Percentiles rank a stretch among this genome's conserved stretches.
Evolutionary conservation across 805 yeast genomes (phyloP).

Genomic region (Ogataea wickerhamii): DNA sequence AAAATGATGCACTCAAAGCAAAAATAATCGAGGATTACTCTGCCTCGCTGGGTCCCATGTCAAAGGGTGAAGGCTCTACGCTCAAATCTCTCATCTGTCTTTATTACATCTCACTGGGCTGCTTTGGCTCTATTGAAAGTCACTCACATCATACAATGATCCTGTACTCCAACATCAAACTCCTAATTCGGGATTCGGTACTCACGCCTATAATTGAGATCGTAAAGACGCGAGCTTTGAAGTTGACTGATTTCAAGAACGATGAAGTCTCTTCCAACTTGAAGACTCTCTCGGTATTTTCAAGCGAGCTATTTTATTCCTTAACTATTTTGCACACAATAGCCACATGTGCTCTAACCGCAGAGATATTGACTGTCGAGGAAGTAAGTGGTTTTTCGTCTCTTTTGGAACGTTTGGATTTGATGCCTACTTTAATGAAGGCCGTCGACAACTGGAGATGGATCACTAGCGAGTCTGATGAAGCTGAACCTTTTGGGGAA

Average conservation of each 20-base stretch:
- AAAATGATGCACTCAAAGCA: not conserved
- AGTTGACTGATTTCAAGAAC: conserved; percentile 21
- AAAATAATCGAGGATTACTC: not conserved
- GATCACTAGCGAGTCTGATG: conserved; percentile 30
- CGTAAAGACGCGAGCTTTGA: conserved; percentile 9
- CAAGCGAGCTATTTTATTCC: conserved; percentile 28
- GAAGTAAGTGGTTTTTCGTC: conserved; percentile 5
- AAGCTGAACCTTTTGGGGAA: conserved; percentile 13
- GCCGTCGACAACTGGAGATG: conserved; percentile 69
- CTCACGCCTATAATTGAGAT: conserved; percentile 15
- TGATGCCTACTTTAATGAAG: conserved; percentile 43
- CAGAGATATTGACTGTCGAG: conserved; percentile 8
- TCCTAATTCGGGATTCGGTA: conserved; percentile 17
- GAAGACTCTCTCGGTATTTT: conserved; percentile 14
- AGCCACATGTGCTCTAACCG: conserved; percentile 11
- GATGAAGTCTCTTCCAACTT: conserved; percentile 13
- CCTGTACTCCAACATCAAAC: conserved; percentile 23
- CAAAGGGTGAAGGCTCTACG: not conserved
- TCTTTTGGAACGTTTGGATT: conserved; percentile 25
- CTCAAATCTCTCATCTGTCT: conserved; percentile 20
- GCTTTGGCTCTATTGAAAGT: conserved; percentile 21
- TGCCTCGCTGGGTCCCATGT: not conserved
- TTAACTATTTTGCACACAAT: conserved; percentile 28
- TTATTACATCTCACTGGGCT: conserved; percentile 30
- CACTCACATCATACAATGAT: conserved; percentile 20